These are phyloP conservation scores for Skeletonema menzelii DNA, from an alignment of 108 stramenopile species.

Conservation along the genomic window DNA sequence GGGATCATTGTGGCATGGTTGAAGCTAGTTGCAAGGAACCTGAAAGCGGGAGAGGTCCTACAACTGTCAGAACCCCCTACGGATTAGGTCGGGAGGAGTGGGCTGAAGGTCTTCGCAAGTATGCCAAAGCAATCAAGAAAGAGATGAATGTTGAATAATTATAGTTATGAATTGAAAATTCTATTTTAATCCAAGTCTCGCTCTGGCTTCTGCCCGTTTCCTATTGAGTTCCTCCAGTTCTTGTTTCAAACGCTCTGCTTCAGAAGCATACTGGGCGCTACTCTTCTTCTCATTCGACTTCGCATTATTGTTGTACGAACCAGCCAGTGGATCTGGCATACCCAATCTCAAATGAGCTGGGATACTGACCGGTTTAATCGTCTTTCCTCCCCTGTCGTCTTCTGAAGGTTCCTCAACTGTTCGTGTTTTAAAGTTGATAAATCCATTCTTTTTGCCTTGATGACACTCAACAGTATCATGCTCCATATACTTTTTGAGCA, in stretches of 20 bases:
- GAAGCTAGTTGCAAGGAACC: slow-evolving; percentile 63
- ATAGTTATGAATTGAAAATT: background rate
- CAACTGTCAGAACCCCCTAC: slow-evolving; percentile 64
- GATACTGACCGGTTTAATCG: slow-evolving; percentile 38
- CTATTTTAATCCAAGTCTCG: slow-evolving; percentile 3
- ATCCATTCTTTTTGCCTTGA: slow-evolving; percentile 36
- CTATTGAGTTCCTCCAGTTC: slow-evolving; percentile 51
- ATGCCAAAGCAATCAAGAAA: slow-evolving; percentile 32
- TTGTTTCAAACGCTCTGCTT: slow-evolving; percentile 45
- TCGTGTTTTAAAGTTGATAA: slow-evolving; percentile 46
- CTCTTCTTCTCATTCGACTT: slow-evolving; percentile 19
- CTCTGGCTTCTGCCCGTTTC: slow-evolving; percentile 26
- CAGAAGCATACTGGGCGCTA: slow-evolving; percentile 16
- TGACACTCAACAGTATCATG: slow-evolving; percentile 44
- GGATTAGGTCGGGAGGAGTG: slow-evolving; percentile 69
- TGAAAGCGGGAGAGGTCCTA: slow-evolving; percentile 54
- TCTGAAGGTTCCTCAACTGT: slow-evolving; percentile 24
- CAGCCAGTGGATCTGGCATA: slow-evolving; percentile 44
- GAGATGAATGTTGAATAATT: slow-evolving; percentile 1
- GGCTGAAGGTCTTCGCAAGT: slow-evolving; percentile 62
- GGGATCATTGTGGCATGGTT: slow-evolving; percentile 88
- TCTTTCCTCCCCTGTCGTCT: slow-evolving; percentile 19
- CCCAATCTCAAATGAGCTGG: slow-evolving; percentile 57
- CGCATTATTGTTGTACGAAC: slow-evolving; percentile 32
- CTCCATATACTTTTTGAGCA: slow-evolving; percentile 65